phyloP scores from a whole-genome alignment of 2,329 filamentous ascomycete genomes.

The Paraconiothyrium sp. region DNA sequence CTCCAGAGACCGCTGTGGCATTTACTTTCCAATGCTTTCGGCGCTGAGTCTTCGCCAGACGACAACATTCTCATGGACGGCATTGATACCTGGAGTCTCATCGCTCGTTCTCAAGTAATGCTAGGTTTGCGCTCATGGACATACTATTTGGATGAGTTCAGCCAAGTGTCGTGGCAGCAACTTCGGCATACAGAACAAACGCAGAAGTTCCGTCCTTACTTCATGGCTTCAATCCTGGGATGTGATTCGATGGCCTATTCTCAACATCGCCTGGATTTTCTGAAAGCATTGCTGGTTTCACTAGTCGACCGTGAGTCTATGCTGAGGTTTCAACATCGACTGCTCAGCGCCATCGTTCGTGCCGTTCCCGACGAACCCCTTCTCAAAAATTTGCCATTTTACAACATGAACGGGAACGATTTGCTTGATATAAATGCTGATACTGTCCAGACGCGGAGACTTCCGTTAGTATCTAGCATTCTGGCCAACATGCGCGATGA shows the following conservation, averaged over 20 bases:
- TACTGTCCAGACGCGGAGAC: slow-evolving; percentile 64
- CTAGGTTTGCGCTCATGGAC: slow-evolving; percentile 61
- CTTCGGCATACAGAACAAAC: slow-evolving; percentile 57
- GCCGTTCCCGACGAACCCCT: slow-evolving; percentile 57
- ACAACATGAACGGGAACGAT: slow-evolving; percentile 45
- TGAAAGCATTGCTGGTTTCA: slow-evolving; percentile 64
- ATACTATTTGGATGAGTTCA: slow-evolving; percentile 65
- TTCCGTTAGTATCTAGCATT: slow-evolving; percentile 64
- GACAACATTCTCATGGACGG: slow-evolving; percentile 62
- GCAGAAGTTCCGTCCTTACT: slow-evolving; percentile 57
- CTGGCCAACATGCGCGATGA: slow-evolving; percentile 68
- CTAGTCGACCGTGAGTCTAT: slow-evolving; percentile 68
- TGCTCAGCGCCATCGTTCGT: slow-evolving; percentile 65
- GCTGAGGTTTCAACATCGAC: slow-evolving; percentile 68
- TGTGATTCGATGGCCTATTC: slow-evolving; percentile 53
- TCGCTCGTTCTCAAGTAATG: slow-evolving; percentile 60
- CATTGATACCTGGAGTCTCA: slow-evolving; percentile 64
- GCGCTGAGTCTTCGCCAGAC: slow-evolving; percentile 63
- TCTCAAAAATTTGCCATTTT: slow-evolving; percentile 68
- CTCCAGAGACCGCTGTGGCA: slow-evolving; percentile 61
- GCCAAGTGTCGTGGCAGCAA: slow-evolving; percentile 60
- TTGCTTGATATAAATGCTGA: slow-evolving; percentile 59
- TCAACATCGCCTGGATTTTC: slow-evolving; percentile 59
- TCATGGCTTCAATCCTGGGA: slow-evolving; percentile 52
- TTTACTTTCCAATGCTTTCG: slow-evolving; percentile 69